Evolutionary conservation across 805 yeast species (phyloP).

Genomic region (Grigorovia yakushimaensis): DNA sequence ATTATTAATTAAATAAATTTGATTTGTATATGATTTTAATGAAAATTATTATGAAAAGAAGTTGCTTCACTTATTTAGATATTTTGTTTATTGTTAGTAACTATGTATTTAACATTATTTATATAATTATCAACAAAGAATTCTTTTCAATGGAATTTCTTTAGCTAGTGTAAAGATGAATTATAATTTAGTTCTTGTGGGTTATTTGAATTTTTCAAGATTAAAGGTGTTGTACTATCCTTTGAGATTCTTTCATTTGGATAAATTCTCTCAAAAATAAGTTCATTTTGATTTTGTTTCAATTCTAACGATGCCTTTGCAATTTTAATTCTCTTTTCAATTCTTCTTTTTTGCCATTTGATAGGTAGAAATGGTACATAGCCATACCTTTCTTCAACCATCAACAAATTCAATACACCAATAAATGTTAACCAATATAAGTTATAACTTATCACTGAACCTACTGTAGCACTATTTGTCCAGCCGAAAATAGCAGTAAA

Average conservation of each 20-base stretch:
- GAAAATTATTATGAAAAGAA: too few species aligned
- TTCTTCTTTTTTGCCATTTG: conserved; percentile 46
- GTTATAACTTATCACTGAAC: conserved; percentile 67
- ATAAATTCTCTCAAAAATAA: not conserved
- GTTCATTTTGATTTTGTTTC: conserved; percentile 4
- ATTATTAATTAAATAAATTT: too few species aligned
- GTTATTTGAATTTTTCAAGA: not conserved
- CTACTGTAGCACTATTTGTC: conserved; percentile 90
- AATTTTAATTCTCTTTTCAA: conserved; percentile 31
- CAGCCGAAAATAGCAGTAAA: conserved; percentile 84
- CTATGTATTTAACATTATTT: not conserved
- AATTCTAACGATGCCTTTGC: conserved; percentile 23
- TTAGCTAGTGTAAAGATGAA: not conserved
- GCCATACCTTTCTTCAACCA: conserved; percentile 48
- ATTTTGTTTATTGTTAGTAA: too few species aligned
- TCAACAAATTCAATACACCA: conserved; percentile 36
- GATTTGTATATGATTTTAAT: too few species aligned
- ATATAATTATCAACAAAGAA: too few species aligned
- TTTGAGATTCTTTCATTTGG: conserved; percentile 13
- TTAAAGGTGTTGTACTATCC: conserved; percentile 21
- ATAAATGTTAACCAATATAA: conserved; percentile 54
- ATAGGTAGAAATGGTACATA: conserved; percentile 53
- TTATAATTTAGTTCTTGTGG: not conserved
- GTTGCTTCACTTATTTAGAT: too few species aligned
- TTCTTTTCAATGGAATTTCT: too few species aligned